A percentile compares a stretch with the other conserved stretches of the same genome.
phyloP scores from a whole-genome alignment of 2,329 filamentous ascomycete genomes.

The Dothistroma pini region DNA sequence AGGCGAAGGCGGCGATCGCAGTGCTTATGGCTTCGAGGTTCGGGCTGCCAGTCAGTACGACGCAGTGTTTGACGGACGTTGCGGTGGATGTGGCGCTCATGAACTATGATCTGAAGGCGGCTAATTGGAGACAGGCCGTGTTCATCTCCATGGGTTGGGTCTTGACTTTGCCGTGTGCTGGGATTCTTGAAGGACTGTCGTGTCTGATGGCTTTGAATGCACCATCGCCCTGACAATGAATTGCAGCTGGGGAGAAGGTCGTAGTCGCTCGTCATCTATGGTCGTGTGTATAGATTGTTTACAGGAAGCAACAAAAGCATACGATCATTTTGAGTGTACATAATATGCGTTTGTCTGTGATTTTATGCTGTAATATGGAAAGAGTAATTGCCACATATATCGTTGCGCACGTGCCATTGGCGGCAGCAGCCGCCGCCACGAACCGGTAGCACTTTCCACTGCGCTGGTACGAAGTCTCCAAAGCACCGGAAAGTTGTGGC shows the following conservation, averaged over 20 bases:
- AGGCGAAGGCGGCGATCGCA: slow-evolving; percentile 58
- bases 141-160: slow-evolving; percentile 60
- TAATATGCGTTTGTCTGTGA: too few species aligned
- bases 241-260: too few species aligned
- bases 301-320: too few species aligned
- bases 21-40: slow-evolving; percentile 61
- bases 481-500: neutral
- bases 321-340: too few species aligned
- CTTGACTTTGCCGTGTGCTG: slow-evolving; percentile 55
- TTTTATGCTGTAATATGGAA: too few species aligned
- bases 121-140: slow-evolving; percentile 59
- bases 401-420: neutral
- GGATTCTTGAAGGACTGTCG: slow-evolving; percentile 49
- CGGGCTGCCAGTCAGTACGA: slow-evolving; percentile 59
- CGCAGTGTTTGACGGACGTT: slow-evolving; percentile 59
- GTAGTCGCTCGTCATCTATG: too few species aligned
- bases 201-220: slow-evolving; percentile 54
- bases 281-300: too few species aligned
- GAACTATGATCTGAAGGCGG: slow-evolving; percentile 53
- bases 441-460: neutral
- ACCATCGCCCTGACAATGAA: slow-evolving; percentile 11
- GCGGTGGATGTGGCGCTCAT: slow-evolving; percentile 62
- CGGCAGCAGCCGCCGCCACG: neutral
- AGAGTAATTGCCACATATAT: too few species aligned
- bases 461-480: neutral